A percentile compares a stretch with the other conserved stretches of the same genome.
Evolutionary conservation across 1,139 yeast species (phyloP).

Genomic region (Candida sanyaensis): DNA sequence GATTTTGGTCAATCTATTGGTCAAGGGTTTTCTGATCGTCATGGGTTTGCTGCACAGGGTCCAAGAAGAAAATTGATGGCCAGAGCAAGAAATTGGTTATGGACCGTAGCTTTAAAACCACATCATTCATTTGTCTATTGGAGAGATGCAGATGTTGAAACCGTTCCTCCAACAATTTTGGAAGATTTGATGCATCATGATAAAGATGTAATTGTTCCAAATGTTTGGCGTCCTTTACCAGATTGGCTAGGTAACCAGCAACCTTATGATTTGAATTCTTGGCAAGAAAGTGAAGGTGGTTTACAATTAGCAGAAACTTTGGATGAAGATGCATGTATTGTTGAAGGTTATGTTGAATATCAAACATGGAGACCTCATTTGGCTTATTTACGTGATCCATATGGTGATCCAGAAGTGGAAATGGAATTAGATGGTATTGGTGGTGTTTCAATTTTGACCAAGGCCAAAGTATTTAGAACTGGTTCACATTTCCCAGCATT

Average conservation of each 20-base stretch:
- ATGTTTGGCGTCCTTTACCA: constrained; percentile 90
- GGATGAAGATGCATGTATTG: constrained; percentile 87
- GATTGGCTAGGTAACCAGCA: constrained; percentile 89
- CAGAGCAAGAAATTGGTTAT: constrained; percentile 55
- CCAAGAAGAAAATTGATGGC: constrained; percentile 57
- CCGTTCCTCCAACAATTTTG: constrained; percentile 50
- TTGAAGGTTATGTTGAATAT: constrained; percentile 89
- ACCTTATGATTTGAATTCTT: constrained; percentile 86
- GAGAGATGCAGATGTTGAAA: constrained; percentile 59
- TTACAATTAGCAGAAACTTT: constrained; percentile 72
- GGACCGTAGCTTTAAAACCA: constrained; percentile 54
- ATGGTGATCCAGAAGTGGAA: constrained; percentile 83
- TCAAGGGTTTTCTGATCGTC: constrained; percentile 53
- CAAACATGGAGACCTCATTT: constrained; percentile 93
- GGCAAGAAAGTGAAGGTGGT: constrained; percentile 89
- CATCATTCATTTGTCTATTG: constrained; percentile 56
- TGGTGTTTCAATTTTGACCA: constrained; percentile 82
- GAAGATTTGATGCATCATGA: constrained; percentile 58
- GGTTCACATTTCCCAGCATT: constrained; percentile 92
- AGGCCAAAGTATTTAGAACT: constrained; percentile 74
- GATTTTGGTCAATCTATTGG: constrained; percentile 56
- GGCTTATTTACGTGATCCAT: constrained; percentile 83
- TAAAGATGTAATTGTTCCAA: constrained; percentile 67
- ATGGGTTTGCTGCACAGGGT: constrained; percentile 57
- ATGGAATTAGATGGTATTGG: constrained; percentile 92